Conservation (phyloP, 176 grass and related monocot species). For the Canna indica region DNA sequence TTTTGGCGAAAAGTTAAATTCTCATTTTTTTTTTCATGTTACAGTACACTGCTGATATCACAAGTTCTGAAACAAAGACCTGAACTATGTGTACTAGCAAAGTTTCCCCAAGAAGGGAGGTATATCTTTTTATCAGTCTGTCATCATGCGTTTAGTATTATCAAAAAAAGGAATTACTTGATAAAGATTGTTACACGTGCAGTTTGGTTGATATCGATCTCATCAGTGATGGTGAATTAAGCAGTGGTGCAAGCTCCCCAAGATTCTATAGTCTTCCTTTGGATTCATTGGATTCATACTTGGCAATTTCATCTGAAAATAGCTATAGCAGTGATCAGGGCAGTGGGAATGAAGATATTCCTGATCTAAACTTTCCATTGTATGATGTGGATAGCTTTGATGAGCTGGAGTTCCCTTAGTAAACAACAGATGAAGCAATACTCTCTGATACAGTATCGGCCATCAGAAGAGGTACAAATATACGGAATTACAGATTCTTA, state of each 20-base stretch:
- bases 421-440: neutral
- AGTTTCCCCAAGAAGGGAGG: constrained; percentile 24
- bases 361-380: constrained; percentile 5
- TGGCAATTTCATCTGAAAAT: constrained; percentile 13
- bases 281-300: constrained; percentile 3
- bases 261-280: neutral
- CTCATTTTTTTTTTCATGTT: neutral
- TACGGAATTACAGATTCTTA: no score
- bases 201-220: constrained; percentile 17
- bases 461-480: neutral
- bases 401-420: constrained; percentile 5
- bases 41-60: constrained; percentile 1
- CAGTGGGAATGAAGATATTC: constrained; percentile 14
- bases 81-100: constrained; percentile 12
- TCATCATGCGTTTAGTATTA: neutral
- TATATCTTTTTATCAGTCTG: constrained; percentile 18
- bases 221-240: constrained; percentile 12
- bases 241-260: constrained; percentile 10
- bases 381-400: constrained; percentile 11
- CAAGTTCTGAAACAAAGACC: constrained; percentile 11
- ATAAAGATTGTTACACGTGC: neutral
- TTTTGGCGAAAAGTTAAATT: neutral
- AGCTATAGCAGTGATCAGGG: constrained; percentile 21
- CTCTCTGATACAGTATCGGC: neutral
- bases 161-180: neutral